These are phyloP conservation scores for Orbilia javanica DNA, from an alignment of 2,329 filamentous ascomycete genomes.

Conservation along the genomic window DNA sequence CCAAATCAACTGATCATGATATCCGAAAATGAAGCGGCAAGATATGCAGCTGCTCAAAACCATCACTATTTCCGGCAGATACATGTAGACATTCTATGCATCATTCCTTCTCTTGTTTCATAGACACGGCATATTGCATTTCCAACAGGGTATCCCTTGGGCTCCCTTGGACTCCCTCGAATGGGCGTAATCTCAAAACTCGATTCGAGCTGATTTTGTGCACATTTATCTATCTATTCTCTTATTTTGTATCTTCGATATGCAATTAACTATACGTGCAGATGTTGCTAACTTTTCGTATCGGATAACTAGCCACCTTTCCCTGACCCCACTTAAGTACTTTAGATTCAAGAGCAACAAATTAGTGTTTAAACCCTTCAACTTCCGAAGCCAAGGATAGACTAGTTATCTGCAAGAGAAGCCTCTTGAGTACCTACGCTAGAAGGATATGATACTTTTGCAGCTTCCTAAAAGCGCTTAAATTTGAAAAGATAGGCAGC, in stretches of 20 bases:
- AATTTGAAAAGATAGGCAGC: not conserved
- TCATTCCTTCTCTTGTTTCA: not conserved
- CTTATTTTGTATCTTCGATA: not conserved
- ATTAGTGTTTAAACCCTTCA: not conserved
- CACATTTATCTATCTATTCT: not conserved
- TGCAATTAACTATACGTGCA: not conserved
- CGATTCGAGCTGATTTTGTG: not conserved
- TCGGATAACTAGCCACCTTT: not conserved
- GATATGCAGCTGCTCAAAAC: not conserved
- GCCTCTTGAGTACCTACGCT: conserved; percentile 13
- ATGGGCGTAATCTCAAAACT: not conserved
- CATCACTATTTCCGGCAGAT: conserved; percentile 7
- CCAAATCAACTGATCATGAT: conserved; percentile 10
- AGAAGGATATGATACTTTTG: conserved; percentile 31
- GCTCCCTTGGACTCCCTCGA: not conserved
- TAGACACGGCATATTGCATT: conserved; percentile 19
- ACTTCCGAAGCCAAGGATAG: not conserved
- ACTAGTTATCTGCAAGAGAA: conserved; percentile 17
- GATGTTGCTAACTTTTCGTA: not conserved
- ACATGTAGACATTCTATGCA: not conserved
- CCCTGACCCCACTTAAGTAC: not conserved
- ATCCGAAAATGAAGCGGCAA: not conserved
- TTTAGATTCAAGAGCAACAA: not conserved
- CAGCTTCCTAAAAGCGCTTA: conserved; percentile 42
- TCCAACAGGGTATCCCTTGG: conserved; percentile 7